These are phyloP conservation scores for Hanseniaspora gamundiae DNA, from an alignment of 1,139 yeast genomes.

Conservation along the genomic window DNA sequence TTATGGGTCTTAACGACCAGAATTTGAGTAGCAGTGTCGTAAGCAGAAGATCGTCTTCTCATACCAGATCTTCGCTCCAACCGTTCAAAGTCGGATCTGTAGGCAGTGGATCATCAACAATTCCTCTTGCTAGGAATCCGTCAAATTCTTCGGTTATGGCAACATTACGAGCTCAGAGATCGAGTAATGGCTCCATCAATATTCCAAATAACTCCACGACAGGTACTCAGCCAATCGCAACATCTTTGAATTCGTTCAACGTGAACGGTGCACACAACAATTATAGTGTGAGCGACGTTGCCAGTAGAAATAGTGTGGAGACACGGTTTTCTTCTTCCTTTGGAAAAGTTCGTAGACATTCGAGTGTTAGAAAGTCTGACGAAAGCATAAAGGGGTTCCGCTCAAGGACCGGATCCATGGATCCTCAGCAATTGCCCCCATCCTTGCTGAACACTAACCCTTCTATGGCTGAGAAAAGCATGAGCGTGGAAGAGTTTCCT, in stretches of 20 bases:
- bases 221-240: neutral
- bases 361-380: conserved; percentile 26
- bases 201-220: conserved; percentile 6
- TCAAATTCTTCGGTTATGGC: conserved; percentile 29
- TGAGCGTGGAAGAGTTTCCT: conserved; percentile 1
- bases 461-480: neutral
- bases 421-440: neutral
- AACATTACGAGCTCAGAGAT: conserved; percentile 23
- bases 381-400: conserved; percentile 13
- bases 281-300: neutral
- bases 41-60: conserved; percentile 3
- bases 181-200: conserved; percentile 20
- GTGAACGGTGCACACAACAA: neutral
- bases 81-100: conserved; percentile 55
- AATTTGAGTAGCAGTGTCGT: neutral
- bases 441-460: neutral
- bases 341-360: conserved; percentile 27
- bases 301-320: conserved; percentile 1
- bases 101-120: conserved; percentile 33
- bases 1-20: neutral
- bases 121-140: conserved; percentile 25
- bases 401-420: neutral
- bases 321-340: conserved; percentile 30
- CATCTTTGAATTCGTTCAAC: conserved; percentile 9
- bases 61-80: conserved; percentile 25